A percentile compares a stretch with the other conserved stretches of the same genome.
Evolutionary conservation across 208 protist species (phyloP).

Genomic region (Leishmania braziliensis): DNA sequence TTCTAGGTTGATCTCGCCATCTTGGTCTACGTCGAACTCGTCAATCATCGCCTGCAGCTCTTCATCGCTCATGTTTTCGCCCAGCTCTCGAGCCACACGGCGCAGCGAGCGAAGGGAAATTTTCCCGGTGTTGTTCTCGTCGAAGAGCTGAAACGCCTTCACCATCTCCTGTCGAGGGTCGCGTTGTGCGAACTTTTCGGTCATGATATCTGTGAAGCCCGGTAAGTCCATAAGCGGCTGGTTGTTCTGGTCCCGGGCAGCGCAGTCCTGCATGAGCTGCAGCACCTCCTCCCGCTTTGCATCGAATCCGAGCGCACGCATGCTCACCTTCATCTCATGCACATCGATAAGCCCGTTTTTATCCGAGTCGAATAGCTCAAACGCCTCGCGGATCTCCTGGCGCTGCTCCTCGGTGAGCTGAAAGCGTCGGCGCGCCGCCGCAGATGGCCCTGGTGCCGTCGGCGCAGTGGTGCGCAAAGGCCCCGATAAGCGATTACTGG

Average conservation of each 20-base stretch:
- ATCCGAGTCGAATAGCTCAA: slow-evolving; percentile 99
- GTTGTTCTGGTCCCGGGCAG: slow-evolving; percentile 77
- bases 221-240: slow-evolving; percentile 90
- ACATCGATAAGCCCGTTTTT: slow-evolving; percentile 96
- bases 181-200: slow-evolving; percentile 90
- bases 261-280: slow-evolving; percentile 88
- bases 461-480: slow-evolving; percentile 53
- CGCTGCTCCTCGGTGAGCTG: slow-evolving; percentile 99
- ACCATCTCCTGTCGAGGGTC: slow-evolving; percentile 95
- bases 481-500: slow-evolving; percentile 37
- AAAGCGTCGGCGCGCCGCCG: slow-evolving; percentile 77
- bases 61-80: slow-evolving; percentile 96
- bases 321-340: slow-evolving; percentile 99
- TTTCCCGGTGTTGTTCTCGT: slow-evolving; percentile 95
- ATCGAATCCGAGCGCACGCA: slow-evolving; percentile 99
- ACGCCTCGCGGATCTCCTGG: slow-evolving; percentile 99
- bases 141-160: slow-evolving; percentile 97
- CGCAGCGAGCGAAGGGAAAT: slow-evolving; percentile 95
- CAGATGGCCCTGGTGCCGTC: slow-evolving; percentile 24
- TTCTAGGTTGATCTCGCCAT: slow-evolving; percentile 95
- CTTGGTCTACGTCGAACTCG: slow-evolving; percentile 96
- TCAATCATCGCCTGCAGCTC: slow-evolving; percentile 98
- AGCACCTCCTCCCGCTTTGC: slow-evolving; percentile 96
- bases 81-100: slow-evolving; percentile 93
- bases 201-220: slow-evolving; percentile 95